These are phyloP conservation scores for Boeremia exigua DNA, from an alignment of 2,329 filamentous ascomycete species.

Conservation along the genomic window DNA sequence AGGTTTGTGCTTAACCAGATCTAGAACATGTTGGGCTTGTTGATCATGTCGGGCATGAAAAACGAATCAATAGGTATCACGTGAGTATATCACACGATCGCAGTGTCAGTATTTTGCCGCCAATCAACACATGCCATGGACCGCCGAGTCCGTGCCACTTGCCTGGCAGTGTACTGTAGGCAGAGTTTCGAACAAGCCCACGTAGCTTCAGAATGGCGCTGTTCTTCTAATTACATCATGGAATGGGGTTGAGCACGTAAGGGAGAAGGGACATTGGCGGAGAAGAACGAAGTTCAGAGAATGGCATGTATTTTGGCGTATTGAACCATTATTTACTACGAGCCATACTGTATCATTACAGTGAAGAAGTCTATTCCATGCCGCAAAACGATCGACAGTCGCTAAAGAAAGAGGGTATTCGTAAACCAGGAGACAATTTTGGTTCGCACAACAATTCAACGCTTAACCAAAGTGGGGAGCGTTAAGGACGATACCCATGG, in stretches of 20 bases:
- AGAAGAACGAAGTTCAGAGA: background rate
- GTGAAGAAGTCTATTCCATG: conserved; percentile 10
- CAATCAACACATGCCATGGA: too few relatives aligned
- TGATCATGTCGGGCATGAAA: too few relatives aligned
- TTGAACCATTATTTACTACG: conserved; percentile 3
- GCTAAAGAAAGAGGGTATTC: conserved; percentile 19
- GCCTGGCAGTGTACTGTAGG: too few relatives aligned
- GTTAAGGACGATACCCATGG: conserved; percentile 61
- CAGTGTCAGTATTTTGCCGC: too few relatives aligned
- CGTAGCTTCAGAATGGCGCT: too few relatives aligned
- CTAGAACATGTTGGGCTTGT: too few relatives aligned
- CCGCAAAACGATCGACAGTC: conserved; percentile 3
- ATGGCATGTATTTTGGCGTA: background rate
- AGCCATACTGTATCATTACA: conserved; percentile 5
- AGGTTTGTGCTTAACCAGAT: too few relatives aligned
- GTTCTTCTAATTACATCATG: too few relatives aligned
- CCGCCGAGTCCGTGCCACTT: too few relatives aligned
- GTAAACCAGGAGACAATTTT: conserved; percentile 11
- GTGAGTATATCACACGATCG: too few relatives aligned
- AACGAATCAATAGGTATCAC: too few relatives aligned
- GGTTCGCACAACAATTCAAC: background rate
- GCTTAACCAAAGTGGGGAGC: conserved; percentile 59
- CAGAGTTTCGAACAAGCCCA: too few relatives aligned
- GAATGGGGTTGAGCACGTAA: background rate
- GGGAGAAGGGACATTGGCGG: background rate